These are phyloP conservation scores for Xylaria sp. DNA, from an alignment of 2,329 filamentous ascomycete species.

Conservation along the genomic window DNA sequence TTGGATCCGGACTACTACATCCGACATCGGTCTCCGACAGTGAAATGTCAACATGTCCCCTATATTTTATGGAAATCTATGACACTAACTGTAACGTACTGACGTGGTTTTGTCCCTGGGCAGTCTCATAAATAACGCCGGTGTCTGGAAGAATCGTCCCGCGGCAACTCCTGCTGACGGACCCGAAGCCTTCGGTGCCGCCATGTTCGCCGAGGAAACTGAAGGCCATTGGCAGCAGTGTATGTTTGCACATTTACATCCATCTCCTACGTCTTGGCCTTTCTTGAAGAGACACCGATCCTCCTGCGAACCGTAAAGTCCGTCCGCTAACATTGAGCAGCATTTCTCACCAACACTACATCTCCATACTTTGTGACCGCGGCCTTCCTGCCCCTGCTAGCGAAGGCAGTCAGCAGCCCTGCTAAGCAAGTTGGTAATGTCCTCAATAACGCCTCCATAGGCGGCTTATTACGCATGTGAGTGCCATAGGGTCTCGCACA, in stretches of 20 bases:
- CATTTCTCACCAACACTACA: constrained; percentile 57
- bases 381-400: constrained; percentile 59
- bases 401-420: constrained; percentile 51
- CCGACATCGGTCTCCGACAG: too few species aligned
- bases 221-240: constrained; percentile 36
- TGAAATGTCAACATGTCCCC: too few species aligned
- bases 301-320: background rate
- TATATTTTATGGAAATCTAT: too few species aligned
- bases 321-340: constrained; percentile 17
- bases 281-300: too few species aligned
- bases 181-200: constrained; percentile 34
- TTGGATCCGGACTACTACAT: background rate
- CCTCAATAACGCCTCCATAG: constrained; percentile 59
- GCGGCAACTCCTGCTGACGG: constrained; percentile 31
- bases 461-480: constrained; percentile 54
- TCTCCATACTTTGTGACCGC: constrained; percentile 59
- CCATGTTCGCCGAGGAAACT: constrained; percentile 35
- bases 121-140: constrained; percentile 58
- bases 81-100: background rate
- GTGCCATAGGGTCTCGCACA: too few species aligned
- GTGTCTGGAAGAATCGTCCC: constrained; percentile 44
- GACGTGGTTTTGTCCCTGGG: background rate
- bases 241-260: constrained; percentile 11
- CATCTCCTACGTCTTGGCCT: background rate
- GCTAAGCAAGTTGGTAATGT: constrained; percentile 56